Evolutionary conservation across 768 basidiomycete species (phyloP), one percentile per base, ranked within the genome.

Genomic region (Nevesoporus exiguus): DNA sequence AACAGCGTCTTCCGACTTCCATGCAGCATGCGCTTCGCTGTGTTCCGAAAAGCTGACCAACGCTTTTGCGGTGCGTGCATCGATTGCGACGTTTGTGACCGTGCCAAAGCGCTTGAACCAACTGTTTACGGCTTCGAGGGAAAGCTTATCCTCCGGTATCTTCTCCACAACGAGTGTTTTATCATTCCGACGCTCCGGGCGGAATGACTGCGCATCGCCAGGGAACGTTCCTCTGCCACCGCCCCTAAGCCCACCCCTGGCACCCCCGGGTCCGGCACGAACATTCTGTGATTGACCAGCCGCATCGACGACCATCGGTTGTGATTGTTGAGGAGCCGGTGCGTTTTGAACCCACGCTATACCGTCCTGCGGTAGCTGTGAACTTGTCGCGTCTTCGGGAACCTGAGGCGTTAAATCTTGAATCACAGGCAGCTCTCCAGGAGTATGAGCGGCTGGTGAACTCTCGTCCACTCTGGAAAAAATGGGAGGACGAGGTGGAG

Each of bases 41-140:
- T 94, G 92, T 9, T 77, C 81, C 31, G 82, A 78, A 71, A 97
- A 98, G 59, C 88, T 93, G 58, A 98, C 88, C 46, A 98, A 73
- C 0, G 93, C 93, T 67, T 94, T 92, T 42, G 82, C 79, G 42
- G 76, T 81, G 19, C 72, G 66, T n/a, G 74, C 73, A 67, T 98
- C 93, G 47, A 97, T 83, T 7, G 91, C 92, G 47, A 97, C 90
- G 59, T 94, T 93, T 13, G 93, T 93, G 56, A 98, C 91, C 3
- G 83, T 87, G 9, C 95, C 95, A 60, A 96, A 98, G 58, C 85
- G 83, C 69, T 88, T 87, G 76, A 98, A 98, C 86, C 93, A 94
- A 19, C 77, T 81, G 62, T 88, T 90, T 50, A 98, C 86, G 6
- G 82, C 75, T 47, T 85, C 86, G 14, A 93, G 80, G 14, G 81